Base-by-base conservation (phyloP, 2,329 filamentous ascomycete species). In the Fusarium pseudograminearum region DNA sequence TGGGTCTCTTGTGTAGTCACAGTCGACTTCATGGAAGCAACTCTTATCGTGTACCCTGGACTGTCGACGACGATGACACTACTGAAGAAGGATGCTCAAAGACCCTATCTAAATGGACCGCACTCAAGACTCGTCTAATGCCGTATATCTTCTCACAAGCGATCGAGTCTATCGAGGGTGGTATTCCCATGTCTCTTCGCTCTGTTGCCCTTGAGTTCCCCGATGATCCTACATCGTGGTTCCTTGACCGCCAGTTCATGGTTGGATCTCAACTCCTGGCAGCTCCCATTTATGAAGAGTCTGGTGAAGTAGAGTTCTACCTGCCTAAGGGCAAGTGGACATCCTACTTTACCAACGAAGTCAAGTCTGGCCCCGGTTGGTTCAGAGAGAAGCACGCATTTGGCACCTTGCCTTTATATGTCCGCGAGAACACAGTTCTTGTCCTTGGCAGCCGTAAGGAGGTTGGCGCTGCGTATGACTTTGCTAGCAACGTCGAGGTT, bases 1-100 rank as follows among this genome's bases (percentile, higher is more conserved):
- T 93, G 77, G 91, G 91, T 0, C 83, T 93, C 3, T 80, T 93
- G 41, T 92, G 89, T 70, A 88, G 87, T 12, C 91, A 93, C 77
- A 91, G 89, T 38, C 85, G 90, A 16, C 83, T 93, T 14, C 91
- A 93, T 76, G 91, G 91, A 4, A 90, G 87, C 52, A 86, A 83
- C 64, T 90, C 88, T 5, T 93, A 92, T 79, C 89, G 91, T 20
- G 90, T 93, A n/a, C 91, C 91, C 4, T 93, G 91, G 91, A 85
- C 87, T 44, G 88, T 92, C 63, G 91, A 92, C 71, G 79, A 86
- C 62, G 89, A 91, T 50, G 89, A 89, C 79, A 74, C 83, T 71
- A 78, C 84, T 57, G 83, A 86, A 57, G 74, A 87, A 77, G 79
- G 83, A 9, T 92, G 73, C 80, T 91, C 77, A 71, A 84, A 73